phyloP scores from a whole-genome alignment of 495 filamentous ascomycete species.

The Talaromyces stipitatus region DNA sequence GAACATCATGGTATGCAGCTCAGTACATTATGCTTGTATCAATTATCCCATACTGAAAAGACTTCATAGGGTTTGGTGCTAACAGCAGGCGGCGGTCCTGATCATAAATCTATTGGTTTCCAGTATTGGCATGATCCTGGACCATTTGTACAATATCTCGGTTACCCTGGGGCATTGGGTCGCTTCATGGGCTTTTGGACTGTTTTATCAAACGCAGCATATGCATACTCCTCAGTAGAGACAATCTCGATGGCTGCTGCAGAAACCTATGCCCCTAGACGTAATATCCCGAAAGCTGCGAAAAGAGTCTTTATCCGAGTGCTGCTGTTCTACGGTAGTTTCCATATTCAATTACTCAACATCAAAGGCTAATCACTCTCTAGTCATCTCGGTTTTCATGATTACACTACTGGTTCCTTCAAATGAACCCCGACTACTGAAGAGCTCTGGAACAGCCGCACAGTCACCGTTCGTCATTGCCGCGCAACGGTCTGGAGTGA shows the following conservation, averaged over 20 bases:
- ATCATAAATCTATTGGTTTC: slow-evolving; percentile 24
- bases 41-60: too few relatives aligned
- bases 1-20: slow-evolving; percentile 34
- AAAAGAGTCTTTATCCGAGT: slow-evolving; percentile 71
- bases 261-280: slow-evolving; percentile 60
- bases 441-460: slow-evolving; percentile 24
- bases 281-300: slow-evolving; percentile 64
- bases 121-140: slow-evolving; percentile 31
- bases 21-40: too few relatives aligned
- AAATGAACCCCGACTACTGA: slow-evolving; percentile 37
- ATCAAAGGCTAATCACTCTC: too few relatives aligned
- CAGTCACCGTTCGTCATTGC: slow-evolving; percentile 46
- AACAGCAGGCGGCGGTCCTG: slow-evolving; percentile 28
- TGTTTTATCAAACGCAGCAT: slow-evolving; percentile 58
- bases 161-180: slow-evolving; percentile 17
- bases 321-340: slow-evolving; percentile 46
- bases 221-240: slow-evolving; percentile 70
- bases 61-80: too few relatives aligned
- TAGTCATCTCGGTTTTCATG: too few relatives aligned
- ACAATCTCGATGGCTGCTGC: slow-evolving; percentile 45
- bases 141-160: slow-evolving; percentile 17
- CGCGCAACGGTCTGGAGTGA: slow-evolving; percentile 40
- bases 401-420: slow-evolving; percentile 45
- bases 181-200: slow-evolving; percentile 66
- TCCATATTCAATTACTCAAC: too few relatives aligned